These are phyloP conservation scores for Termitomyces bulborhizus DNA, from an alignment of 768 basidiomycete species.

Conservation along the genomic window DNA sequence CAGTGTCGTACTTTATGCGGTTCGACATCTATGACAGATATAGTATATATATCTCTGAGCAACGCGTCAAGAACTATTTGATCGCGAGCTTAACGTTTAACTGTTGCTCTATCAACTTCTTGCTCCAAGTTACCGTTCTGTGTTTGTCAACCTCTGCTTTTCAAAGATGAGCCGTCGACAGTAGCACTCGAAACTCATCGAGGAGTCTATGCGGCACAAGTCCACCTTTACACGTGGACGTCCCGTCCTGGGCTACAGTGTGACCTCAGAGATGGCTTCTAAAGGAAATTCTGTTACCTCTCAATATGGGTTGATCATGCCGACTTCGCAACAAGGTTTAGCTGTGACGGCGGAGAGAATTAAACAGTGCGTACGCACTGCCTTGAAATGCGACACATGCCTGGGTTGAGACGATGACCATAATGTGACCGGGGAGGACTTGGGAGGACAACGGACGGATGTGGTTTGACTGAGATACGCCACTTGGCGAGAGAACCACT, in stretches of 20 bases:
- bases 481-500: conserved; percentile 5
- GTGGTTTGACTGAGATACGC: not conserved
- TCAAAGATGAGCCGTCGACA: not conserved
- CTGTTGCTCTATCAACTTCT: too few species aligned
- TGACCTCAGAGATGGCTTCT: conserved; percentile 4
- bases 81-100: not conserved
- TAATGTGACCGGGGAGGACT: not conserved
- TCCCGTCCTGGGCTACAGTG: not conserved
- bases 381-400: not conserved
- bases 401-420: not conserved
- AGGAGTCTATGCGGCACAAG: not conserved
- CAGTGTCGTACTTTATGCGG: not conserved
- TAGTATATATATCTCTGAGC: not conserved
- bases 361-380: not conserved
- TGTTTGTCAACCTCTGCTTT: not conserved
- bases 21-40: not conserved
- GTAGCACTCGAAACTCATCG: conserved; percentile 6
- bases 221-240: conserved; percentile 6
- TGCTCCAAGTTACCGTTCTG: not conserved
- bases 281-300: conserved; percentile 1
- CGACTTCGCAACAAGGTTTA: not conserved
- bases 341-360: too few species aligned
- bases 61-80: not conserved
- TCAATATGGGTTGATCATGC: not conserved
- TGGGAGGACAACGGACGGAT: not conserved